Conservation (phyloP, 2,329 filamentous ascomycete species). For the Penicillium brasilianum region DNA sequence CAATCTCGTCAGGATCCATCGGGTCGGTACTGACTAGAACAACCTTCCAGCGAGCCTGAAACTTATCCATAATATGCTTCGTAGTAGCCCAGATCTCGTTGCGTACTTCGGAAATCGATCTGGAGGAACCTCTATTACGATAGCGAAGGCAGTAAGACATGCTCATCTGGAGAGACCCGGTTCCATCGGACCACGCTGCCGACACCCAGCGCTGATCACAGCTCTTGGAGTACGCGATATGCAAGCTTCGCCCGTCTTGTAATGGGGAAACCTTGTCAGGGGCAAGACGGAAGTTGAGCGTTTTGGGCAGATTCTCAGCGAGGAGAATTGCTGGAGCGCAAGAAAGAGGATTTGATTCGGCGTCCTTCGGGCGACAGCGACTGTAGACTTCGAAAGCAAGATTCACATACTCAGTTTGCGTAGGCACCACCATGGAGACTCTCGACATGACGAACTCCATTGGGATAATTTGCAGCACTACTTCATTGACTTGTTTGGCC, state of each 20-base stretch:
- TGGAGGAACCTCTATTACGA: slow-evolving; percentile 37
- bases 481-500: slow-evolving; percentile 47
- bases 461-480: slow-evolving; percentile 64
- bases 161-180: slow-evolving; percentile 58
- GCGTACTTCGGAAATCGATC: slow-evolving; percentile 55
- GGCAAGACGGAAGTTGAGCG: slow-evolving; percentile 60
- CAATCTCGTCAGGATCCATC: slow-evolving; percentile 57
- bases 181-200: slow-evolving; percentile 64
- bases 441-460: slow-evolving; percentile 58
- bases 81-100: slow-evolving; percentile 64
- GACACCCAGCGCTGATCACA: slow-evolving; percentile 63
- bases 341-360: slow-evolving; percentile 45
- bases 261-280: slow-evolving; percentile 60
- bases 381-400: slow-evolving; percentile 64
- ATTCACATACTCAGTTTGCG: slow-evolving; percentile 54
- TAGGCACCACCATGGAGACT: slow-evolving; percentile 58
- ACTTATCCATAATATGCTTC: slow-evolving; percentile 58
- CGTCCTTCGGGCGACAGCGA: slow-evolving; percentile 57
- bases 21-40: slow-evolving; percentile 59
- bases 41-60: slow-evolving; percentile 60
- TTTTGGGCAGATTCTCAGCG: slow-evolving; percentile 57
- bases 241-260: slow-evolving; percentile 61
- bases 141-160: slow-evolving; percentile 60
- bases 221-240: slow-evolving; percentile 63
- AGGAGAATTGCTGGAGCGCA: slow-evolving; percentile 60